A percentile compares a stretch with the other conserved stretches of the same genome.
Evolutionary conservation across 2,329 filamentous ascomycete species (phyloP).

Genomic region (Aspergillus sp.): DNA sequence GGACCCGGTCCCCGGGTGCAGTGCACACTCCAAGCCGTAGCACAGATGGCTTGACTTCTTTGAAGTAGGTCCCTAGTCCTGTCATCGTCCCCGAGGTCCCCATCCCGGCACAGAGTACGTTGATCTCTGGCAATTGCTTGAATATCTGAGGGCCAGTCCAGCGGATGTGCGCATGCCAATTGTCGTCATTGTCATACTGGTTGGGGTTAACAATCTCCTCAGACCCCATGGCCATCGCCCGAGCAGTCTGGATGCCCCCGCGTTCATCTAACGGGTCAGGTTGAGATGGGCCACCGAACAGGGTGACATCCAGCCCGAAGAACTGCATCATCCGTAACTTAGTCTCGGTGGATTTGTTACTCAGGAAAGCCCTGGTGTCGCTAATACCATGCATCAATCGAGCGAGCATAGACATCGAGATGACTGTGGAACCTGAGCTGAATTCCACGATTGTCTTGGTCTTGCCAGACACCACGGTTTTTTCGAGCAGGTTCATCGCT

Average conservation of each 20-base stretch:
- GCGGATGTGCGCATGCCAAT: constrained; percentile 51
- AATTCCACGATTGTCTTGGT: constrained; percentile 60
- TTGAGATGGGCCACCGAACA: constrained; percentile 62
- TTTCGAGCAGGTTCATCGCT: constrained; percentile 56
- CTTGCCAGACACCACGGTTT: constrained; percentile 44
- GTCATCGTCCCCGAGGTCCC: constrained; percentile 58
- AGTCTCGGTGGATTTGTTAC: constrained; percentile 59
- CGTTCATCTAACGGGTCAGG: constrained; percentile 57
- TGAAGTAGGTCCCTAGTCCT: constrained; percentile 55
- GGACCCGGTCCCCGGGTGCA: constrained; percentile 58
- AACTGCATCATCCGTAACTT: constrained; percentile 61
- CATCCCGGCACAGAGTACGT: constrained; percentile 58
- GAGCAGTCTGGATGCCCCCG: constrained; percentile 55
- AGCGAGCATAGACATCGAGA: constrained; percentile 60
- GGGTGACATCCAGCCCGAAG: constrained; percentile 59
- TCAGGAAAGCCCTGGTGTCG: constrained; percentile 58
- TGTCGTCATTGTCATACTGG: constrained; percentile 57
- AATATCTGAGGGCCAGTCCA: constrained; percentile 64
- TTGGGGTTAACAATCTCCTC: constrained; percentile 54
- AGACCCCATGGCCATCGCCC: constrained; percentile 45
- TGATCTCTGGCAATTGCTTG: constrained; percentile 58
- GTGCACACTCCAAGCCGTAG: constrained; percentile 54
- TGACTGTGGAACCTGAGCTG: constrained; percentile 63
- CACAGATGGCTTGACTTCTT: constrained; percentile 46
- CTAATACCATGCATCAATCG: constrained; percentile 54